Percentiles rank a stretch among this genome's conserved stretches.
Conservation (phyloP, 2,329 filamentous ascomycete species). For the Cladosporium austrohemisphaericum region DNA sequence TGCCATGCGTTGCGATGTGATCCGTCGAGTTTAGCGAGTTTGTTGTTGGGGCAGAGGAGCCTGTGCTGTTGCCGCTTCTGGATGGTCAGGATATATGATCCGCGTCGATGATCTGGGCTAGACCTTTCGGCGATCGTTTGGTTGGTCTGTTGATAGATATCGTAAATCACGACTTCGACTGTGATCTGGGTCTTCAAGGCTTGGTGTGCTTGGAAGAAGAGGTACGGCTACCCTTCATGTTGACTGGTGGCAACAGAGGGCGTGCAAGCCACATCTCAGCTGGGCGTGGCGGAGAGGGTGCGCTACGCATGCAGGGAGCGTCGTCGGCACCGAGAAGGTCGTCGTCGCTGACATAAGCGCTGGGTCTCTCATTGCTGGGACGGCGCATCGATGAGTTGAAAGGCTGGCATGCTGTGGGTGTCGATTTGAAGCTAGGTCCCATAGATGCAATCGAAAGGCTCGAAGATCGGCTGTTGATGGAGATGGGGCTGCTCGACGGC, state of each 20-base stretch:
- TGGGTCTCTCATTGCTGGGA: conserved; percentile 20
- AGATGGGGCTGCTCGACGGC: conserved; percentile 13
- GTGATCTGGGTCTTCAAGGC: conserved; percentile 10
- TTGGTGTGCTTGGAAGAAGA: conserved; percentile 14
- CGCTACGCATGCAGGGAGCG: conserved; percentile 30
- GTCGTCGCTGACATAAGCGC: conserved; percentile 36
- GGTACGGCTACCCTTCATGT: conserved; percentile 4
- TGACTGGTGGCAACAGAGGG: conserved; percentile 30
- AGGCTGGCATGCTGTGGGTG: conserved; percentile 17
- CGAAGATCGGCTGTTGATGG: conserved; percentile 16
- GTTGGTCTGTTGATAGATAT: neutral
- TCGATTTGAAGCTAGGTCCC: conserved; percentile 17
- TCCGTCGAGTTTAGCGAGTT: neutral
- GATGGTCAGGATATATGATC: no score
- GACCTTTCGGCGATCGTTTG: neutral
- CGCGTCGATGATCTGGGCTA: neutral
- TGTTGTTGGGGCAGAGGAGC: neutral
- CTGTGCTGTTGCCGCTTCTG: neutral
- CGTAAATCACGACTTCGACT: conserved; percentile 1
- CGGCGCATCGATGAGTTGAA: conserved; percentile 13
- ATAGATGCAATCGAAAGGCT: conserved; percentile 18
- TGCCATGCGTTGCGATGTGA: conserved; percentile 8
- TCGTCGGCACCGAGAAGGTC: conserved; percentile 36
- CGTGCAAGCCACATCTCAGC: conserved; percentile 33
- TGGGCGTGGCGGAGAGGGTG: conserved; percentile 33